Evolutionary conservation across 1,284 basidiomycete genomes (phyloP), one percentile per base, ranked within the genome.

Genomic region (Cystobasidiaceae sp.): DNA sequence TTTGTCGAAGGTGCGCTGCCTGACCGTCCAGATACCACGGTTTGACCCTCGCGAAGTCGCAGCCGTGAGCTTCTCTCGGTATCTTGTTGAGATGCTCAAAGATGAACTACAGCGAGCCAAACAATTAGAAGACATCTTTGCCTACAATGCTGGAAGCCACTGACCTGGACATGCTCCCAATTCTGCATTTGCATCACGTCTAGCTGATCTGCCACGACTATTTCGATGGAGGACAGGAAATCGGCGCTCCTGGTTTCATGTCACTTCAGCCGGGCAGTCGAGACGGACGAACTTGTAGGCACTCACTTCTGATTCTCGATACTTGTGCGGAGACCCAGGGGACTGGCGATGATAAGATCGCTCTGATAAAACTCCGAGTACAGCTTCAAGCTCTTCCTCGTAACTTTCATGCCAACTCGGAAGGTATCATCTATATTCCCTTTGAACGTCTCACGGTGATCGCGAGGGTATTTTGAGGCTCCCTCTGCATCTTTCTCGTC

Each of bases 381-480:
- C 75, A 92, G 80, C 76, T 90, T 91, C 50, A 93, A 81, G 60
- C 83, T 88, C 79, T 96, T 97, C 73, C 87, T 82, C 2, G 92
- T 97, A 71, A 98, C 77, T 79, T 97, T 97, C 73, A 97, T 79
- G 0, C 94, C 94, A 28, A 97, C 80, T 70, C 90, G 81, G 78
- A 98, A 98, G 72, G 86, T 91, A 77, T 99, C 96, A 75, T 98
- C 96, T 49, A 93, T 84, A 76, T 99, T 99, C n/a, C 96, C 96
- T 69, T 84, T 84, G 81, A 98, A 97, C 66, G 85, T 96, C 72
- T 90, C 90, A 15, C 94, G 83, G 75, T 98, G 96, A 74, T 98
- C 96, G 8, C 77, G 75, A 0, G 96, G 88, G 74, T 93, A 93
- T 30, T 84, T 84, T n/a, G 86, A 85, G 2, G 71, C 67, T 4